Base-by-base conservation (phyloP, 805 yeast genomes). In the Candida broadrunensis region DNA sequence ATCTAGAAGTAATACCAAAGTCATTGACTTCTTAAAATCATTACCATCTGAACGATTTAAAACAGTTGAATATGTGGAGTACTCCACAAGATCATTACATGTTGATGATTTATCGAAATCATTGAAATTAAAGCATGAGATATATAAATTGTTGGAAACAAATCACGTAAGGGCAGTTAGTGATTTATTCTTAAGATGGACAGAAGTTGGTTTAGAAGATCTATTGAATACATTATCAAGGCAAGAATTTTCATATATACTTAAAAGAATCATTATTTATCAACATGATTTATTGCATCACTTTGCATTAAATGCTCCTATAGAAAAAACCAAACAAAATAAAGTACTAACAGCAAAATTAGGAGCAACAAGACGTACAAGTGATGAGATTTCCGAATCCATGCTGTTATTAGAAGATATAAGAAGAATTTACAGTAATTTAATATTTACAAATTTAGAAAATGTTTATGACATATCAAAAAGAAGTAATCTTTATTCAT, bases 361-460 rank as follows among this genome's bases (percentile, higher is more conserved):
- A 14, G 5, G 14, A 14, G 12, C 5, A 4, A 5, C 7, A 14
- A 29, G 18, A 14, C 29, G 29, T 11, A 7, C 5, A 5, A 25
- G 12, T 25, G 29, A 25, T 25, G 12, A 29, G 13, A 15, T 29
- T 5, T 25, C 29, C 14, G 32, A 29, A 15, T 5, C 32, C n/a
- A 15, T 5, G 4, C 5, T 15, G 5, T 29, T 29, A 15, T 14
- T 15, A n/a, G 32, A 29, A 8, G 21, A 33, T 13, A 46, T 65
- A 26, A 51, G 71, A 42, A 36, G 37, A 7, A 44, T 63, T 2
- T 63, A 63, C 36, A 41, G 53, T 29, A 51, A 55, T 21, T 37
- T 64, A 19, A 35, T 64, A n/a, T 57, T 43, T 37, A 37, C 45
- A 2, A 47, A 49, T 33, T 17, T 43, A 4, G 17, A 23, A 3